phyloP scores from a whole-genome alignment of 2,329 filamentous ascomycete genomes.

The Penicillium sp. region DNA sequence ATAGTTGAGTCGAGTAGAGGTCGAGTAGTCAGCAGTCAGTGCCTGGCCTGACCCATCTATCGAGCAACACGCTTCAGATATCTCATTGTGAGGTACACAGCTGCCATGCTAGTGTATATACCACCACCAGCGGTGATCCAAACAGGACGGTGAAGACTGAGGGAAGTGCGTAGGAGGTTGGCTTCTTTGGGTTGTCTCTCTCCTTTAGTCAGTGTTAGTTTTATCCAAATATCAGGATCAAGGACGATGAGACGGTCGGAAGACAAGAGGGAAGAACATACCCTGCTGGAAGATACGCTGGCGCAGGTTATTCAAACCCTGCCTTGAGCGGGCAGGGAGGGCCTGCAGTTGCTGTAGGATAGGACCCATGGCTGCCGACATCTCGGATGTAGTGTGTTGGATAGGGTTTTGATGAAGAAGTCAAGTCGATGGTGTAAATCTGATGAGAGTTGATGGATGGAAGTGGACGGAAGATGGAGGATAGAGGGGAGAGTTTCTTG shows the following conservation, averaged over 20 bases:
- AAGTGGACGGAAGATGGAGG: background rate
- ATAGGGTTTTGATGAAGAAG: slow-evolving; percentile 1
- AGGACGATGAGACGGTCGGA: background rate
- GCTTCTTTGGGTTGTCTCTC: slow-evolving; percentile 30
- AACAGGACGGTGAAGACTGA: slow-evolving; percentile 33
- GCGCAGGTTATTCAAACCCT: slow-evolving; percentile 24
- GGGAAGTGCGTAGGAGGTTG: slow-evolving; percentile 29
- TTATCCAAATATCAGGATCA: background rate
- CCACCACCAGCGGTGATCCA: slow-evolving; percentile 32
- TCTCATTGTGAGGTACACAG: slow-evolving; percentile 32
- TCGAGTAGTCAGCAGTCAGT: background rate
- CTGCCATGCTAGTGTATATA: slow-evolving; percentile 31
- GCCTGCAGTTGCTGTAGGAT: slow-evolving; percentile 20
- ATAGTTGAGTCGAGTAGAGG: background rate
- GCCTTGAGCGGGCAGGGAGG: slow-evolving; percentile 23
- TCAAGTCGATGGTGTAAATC: background rate
- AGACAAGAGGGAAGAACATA: slow-evolving; percentile 6
- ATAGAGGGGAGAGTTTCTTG: slow-evolving; percentile 2
- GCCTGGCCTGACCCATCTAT: slow-evolving; percentile 4
- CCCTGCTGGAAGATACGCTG: slow-evolving; percentile 27
- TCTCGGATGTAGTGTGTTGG: slow-evolving; percentile 6
- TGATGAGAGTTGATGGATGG: background rate
- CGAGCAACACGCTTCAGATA: slow-evolving; percentile 26
- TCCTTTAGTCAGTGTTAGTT: slow-evolving; percentile 14
- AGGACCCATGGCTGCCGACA: slow-evolving; percentile 25